phyloP scores from a whole-genome alignment of 2,329 filamentous ascomycete species.

The Didymella lethalis region DNA sequence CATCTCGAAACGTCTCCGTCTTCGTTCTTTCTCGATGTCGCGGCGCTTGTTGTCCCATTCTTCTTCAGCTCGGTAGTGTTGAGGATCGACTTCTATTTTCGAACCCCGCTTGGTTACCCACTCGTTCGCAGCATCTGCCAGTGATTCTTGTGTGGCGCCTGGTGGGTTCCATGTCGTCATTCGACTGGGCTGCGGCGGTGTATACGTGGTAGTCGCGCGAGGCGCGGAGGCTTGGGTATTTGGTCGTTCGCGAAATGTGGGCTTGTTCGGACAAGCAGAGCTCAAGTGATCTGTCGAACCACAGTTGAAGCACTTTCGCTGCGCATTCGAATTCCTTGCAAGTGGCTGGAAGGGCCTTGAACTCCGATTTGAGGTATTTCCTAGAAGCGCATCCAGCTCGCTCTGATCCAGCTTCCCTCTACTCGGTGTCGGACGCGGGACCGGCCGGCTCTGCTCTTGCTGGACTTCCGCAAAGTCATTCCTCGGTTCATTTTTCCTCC shows the following conservation, averaged over 20 bases:
- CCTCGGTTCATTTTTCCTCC: slow-evolving; percentile 38
- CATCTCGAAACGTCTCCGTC: slow-evolving; percentile 38
- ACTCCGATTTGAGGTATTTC: slow-evolving; percentile 18
- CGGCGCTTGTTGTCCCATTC: slow-evolving; percentile 32
- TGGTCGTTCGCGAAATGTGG: slow-evolving; percentile 32
- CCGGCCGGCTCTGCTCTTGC: slow-evolving; percentile 10
- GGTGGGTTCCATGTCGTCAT: slow-evolving; percentile 12
- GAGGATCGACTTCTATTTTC: slow-evolving; percentile 24
- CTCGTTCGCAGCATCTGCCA: slow-evolving; percentile 40
- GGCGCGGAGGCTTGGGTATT: slow-evolving; percentile 12
- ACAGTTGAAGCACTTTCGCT: slow-evolving; percentile 44
- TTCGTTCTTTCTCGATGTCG: slow-evolving; percentile 32
- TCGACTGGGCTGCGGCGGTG: slow-evolving; percentile 17
- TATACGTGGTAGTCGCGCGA: slow-evolving; percentile 15
- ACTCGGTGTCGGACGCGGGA: slow-evolving; percentile 21
- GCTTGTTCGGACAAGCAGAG: slow-evolving; percentile 36
- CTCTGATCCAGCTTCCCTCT: slow-evolving; percentile 38
- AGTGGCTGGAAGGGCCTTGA: slow-evolving; percentile 36
- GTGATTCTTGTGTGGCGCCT: slow-evolving; percentile 18
- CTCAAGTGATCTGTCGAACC: slow-evolving; percentile 37
- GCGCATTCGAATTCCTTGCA: slow-evolving; percentile 30
- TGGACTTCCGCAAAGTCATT: slow-evolving; percentile 5
- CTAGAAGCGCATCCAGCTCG: slow-evolving; percentile 40
- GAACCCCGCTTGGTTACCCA: slow-evolving; percentile 34
- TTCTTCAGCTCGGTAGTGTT: slow-evolving; percentile 17